Evolutionary conservation across 2,329 filamentous ascomycete species (phyloP).

Genomic region (Aspergillus fructus): DNA sequence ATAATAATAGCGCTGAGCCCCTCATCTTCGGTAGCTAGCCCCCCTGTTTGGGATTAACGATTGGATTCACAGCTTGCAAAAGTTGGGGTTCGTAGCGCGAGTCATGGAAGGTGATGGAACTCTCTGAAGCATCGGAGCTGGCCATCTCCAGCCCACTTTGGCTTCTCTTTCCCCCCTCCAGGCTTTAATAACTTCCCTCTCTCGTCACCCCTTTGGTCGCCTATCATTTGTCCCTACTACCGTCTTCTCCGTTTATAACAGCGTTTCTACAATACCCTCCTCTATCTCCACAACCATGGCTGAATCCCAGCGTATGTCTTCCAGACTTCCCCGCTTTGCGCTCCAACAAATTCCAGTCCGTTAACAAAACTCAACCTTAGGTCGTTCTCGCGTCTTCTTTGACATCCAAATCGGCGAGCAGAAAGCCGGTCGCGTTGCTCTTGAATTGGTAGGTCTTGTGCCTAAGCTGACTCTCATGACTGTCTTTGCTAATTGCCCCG

Average conservation of each 20-base stretch:
- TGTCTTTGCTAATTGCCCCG: slow-evolving; percentile 15
- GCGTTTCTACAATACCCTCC: slow-evolving; percentile 8
- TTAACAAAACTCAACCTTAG: slow-evolving; percentile 30
- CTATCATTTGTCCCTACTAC: slow-evolving; percentile 12
- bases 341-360: slow-evolving; percentile 9
- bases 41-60: not conserved
- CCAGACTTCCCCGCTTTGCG: slow-evolving; percentile 22
- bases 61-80: not conserved
- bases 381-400: slow-evolving; percentile 83
- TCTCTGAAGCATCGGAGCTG: slow-evolving; percentile 34
- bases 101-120: slow-evolving; percentile 32
- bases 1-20: not conserved
- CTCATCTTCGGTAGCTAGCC: not conserved
- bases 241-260: slow-evolving; percentile 8
- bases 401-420: slow-evolving; percentile 80
- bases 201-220: not conserved
- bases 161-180: slow-evolving; percentile 5
- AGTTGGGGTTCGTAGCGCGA: slow-evolving; percentile 14
- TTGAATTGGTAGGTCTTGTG: slow-evolving; percentile 68
- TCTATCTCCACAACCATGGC: slow-evolving; percentile 29
- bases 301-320: slow-evolving; percentile 34
- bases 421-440: slow-evolving; percentile 73
- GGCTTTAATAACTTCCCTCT: not conserved
- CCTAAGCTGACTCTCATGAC: not conserved
- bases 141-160: slow-evolving; percentile 10